phyloP scores from a whole-genome alignment of 352 stramenopile species.

The Globisporangium paddicum region DNA sequence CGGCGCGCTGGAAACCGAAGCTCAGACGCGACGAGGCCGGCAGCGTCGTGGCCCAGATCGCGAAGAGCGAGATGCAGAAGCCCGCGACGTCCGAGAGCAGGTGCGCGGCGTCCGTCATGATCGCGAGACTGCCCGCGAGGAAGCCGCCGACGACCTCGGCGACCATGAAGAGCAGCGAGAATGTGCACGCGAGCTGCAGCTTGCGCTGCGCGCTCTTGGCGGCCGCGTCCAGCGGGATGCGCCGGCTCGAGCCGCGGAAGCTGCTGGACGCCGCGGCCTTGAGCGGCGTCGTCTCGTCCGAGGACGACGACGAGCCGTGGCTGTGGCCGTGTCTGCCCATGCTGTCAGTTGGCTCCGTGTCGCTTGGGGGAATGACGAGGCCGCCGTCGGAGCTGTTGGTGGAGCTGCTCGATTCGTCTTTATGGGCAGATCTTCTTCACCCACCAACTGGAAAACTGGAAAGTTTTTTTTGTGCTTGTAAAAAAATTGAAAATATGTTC shows the following conservation, averaged over 20 bases:
- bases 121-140: slow-evolving; percentile 90
- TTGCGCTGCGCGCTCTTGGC: slow-evolving; percentile 59
- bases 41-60: slow-evolving; percentile 61
- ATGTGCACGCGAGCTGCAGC: slow-evolving; percentile 59
- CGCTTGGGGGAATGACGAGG: not conserved
- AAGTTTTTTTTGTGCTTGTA: no score
- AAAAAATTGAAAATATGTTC: no score
- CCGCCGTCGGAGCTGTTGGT: not conserved
- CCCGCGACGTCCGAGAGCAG: slow-evolving; percentile 67
- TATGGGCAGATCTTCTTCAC: no score
- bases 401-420: no score
- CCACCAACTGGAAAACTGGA: no score
- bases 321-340: slow-evolving; percentile 6
- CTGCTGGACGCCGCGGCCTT: slow-evolving; percentile 21
- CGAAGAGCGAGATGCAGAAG: slow-evolving; percentile 76
- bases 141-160: slow-evolving; percentile 95
- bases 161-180: slow-evolving; percentile 92
- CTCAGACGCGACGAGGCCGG: slow-evolving; percentile 79
- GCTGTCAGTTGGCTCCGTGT: not conserved
- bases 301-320: slow-evolving; percentile 22
- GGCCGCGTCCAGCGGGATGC: slow-evolving; percentile 47
- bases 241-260: slow-evolving; percentile 20
- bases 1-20: slow-evolving; percentile 93
- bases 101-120: slow-evolving; percentile 89
- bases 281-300: slow-evolving; percentile 54